Evolutionary conservation across 805 yeast species (phyloP).

Genomic region (Lipomyces mesembrius): DNA sequence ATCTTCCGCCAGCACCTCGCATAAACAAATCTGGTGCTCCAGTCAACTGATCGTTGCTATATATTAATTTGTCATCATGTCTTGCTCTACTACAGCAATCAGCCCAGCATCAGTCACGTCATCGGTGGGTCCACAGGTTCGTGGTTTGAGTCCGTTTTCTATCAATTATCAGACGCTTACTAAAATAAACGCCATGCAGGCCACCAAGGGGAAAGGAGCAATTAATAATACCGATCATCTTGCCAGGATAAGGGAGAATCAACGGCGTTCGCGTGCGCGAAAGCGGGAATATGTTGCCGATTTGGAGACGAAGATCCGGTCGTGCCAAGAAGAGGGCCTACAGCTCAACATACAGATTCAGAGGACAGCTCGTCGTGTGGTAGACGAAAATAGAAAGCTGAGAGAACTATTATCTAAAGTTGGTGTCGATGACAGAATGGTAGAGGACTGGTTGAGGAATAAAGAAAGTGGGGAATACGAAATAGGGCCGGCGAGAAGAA

Average conservation of each 20-base stretch:
- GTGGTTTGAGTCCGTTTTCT: neutral
- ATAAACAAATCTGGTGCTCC: neutral
- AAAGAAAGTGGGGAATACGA: constrained; percentile 13
- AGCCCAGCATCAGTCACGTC: neutral
- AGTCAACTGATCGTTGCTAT: neutral
- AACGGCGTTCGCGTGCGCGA: constrained; percentile 34
- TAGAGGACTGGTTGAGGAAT: constrained; percentile 25
- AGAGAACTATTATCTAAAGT: constrained; percentile 23
- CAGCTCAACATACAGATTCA: constrained; percentile 34
- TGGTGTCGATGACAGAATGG: constrained; percentile 24
- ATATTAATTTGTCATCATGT: neutral
- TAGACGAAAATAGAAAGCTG: constrained; percentile 30
- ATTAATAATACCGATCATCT: constrained; percentile 17
- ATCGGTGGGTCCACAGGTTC: neutral
- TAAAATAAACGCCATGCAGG: neutral
- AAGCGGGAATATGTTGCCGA: constrained; percentile 34
- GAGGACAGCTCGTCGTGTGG: constrained; percentile 34
- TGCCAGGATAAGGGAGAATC: constrained; percentile 34
- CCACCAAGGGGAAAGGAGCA: constrained; percentile 1
- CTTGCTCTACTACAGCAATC: neutral
- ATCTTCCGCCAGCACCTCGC: neutral
- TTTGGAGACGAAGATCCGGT: constrained; percentile 29
- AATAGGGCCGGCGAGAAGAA: constrained; percentile 10
- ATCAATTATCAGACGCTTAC: neutral
- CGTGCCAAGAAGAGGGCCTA: constrained; percentile 32